These are phyloP conservation scores for Auxenochlorella pyrenoidosa DNA, from an alignment of 139 green algal genomes.

Conservation along the genomic window DNA sequence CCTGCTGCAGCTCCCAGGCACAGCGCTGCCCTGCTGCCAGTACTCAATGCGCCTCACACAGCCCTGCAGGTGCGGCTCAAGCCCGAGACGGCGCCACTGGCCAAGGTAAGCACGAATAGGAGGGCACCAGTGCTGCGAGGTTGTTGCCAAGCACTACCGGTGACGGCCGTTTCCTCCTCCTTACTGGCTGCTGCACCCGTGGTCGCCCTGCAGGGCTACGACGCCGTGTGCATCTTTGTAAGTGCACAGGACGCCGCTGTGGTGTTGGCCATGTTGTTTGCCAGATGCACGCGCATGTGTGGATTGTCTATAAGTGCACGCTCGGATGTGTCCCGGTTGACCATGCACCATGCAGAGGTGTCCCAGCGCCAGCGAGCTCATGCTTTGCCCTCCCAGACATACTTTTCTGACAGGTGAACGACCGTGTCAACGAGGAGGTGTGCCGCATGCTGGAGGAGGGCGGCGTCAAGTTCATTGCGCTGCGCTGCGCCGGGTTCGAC, in stretches of 20 bases:
- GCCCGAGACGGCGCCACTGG: slow-evolving; percentile 59
- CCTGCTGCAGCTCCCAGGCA: not conserved
- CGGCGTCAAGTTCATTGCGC: slow-evolving; percentile 72
- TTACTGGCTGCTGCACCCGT: too few relatives aligned
- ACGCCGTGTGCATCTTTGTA: slow-evolving; percentile 67
- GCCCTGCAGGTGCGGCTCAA: slow-evolving; percentile 50
- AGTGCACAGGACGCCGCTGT: not conserved
- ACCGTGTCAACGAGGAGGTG: slow-evolving; percentile 54
- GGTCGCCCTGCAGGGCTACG: slow-evolving; percentile 16
- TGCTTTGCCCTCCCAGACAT: too few relatives aligned
- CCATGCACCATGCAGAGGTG: too few relatives aligned
- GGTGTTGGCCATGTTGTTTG: not conserved
- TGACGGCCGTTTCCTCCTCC: too few relatives aligned
- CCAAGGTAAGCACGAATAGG: not conserved
- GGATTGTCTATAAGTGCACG: too few relatives aligned
- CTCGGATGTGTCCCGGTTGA: too few relatives aligned
- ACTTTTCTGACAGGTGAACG: slow-evolving; percentile 77
- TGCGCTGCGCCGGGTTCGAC: slow-evolving; percentile 84
- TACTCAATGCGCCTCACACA: not conserved
- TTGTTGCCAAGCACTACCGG: too few relatives aligned
- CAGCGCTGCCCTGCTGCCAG: not conserved
- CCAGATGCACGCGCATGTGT: not conserved
- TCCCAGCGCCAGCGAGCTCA: too few relatives aligned
- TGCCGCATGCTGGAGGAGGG: slow-evolving; percentile 58
- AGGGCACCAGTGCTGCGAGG: too few relatives aligned